phyloP scores from a whole-genome alignment of 2,329 filamentous ascomycete species.

The Fusarium tanahbumbuense region DNA sequence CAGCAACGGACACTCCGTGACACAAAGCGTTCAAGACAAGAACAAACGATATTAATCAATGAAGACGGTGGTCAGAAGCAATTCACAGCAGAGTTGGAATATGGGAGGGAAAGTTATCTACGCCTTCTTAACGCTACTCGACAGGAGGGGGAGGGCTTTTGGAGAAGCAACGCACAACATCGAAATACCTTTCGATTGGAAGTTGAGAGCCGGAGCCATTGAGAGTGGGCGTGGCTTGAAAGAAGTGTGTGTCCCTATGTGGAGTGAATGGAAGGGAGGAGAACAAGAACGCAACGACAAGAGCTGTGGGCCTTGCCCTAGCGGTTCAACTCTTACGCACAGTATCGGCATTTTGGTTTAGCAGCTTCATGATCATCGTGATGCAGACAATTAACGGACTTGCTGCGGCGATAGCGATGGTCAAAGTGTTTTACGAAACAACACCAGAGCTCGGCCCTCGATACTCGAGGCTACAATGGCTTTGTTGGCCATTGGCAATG shows the following conservation, averaged over 20 bases:
- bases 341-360: constrained; percentile 33
- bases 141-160: constrained; percentile 38
- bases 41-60: constrained; percentile 21
- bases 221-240: constrained; percentile 39
- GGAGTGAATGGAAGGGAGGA: constrained; percentile 48
- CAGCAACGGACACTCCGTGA: constrained; percentile 44
- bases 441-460: constrained; percentile 4
- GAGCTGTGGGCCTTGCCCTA: constrained; percentile 43
- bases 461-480: constrained; percentile 23
- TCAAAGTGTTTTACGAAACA: constrained; percentile 28
- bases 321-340: constrained; percentile 35
- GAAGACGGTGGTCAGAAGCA: constrained; percentile 20
- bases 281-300: constrained; percentile 42
- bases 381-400: constrained; percentile 18
- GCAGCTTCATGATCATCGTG: constrained; percentile 23
- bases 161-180: constrained; percentile 43
- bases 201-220: constrained; percentile 32
- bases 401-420: constrained; percentile 28
- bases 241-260: constrained; percentile 43
- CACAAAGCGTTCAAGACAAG: constrained; percentile 39
- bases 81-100: constrained; percentile 22
- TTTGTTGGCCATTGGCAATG: constrained; percentile 17
- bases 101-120: constrained; percentile 22
- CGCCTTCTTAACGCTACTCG: constrained; percentile 16
- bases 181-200: constrained; percentile 39